phyloP scores from a whole-genome alignment of 345 rosid genomes.

The Cochlearia excelsa region DNA sequence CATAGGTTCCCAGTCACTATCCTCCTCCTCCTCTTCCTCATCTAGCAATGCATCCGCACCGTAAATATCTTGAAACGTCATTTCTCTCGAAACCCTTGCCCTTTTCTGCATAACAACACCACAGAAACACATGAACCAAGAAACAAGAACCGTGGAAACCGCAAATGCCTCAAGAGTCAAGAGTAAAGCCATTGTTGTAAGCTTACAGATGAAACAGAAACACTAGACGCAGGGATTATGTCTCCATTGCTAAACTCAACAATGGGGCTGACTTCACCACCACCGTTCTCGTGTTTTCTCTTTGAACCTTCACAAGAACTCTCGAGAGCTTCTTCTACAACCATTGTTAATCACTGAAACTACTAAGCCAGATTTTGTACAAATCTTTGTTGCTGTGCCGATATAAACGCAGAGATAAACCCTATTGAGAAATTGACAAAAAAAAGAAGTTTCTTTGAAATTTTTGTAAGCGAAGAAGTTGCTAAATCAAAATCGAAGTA shows the following conservation, averaged over 20 bases:
- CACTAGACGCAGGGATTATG: conserved; percentile 27
- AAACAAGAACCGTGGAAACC: neutral
- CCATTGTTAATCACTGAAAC: conserved; percentile 46
- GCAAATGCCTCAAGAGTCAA: neutral
- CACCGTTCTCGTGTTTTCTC: conserved; percentile 45
- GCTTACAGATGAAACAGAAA: conserved; percentile 46
- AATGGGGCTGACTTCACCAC: conserved; percentile 29
- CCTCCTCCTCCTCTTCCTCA: conserved; percentile 82
- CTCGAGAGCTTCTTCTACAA: conserved; percentile 50
- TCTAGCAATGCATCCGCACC: conserved; percentile 42
- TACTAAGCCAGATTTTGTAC: neutral
- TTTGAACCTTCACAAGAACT: conserved; percentile 36
- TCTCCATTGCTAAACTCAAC: conserved; percentile 42
- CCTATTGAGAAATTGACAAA: no score
- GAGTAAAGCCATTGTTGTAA: neutral
- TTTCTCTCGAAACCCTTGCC: conserved; percentile 50
- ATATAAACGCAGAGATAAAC: no score
- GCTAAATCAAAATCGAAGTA: no score
- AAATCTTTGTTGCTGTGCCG: no score
- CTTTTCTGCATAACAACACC: conserved; percentile 40
- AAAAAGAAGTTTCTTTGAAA: no score
- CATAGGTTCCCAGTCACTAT: conserved; percentile 91
- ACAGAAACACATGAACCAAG: neutral
- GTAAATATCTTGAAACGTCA: conserved; percentile 73
- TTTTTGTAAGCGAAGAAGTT: no score